Conservation (phyloP, 352 stramenopile genomes). For the Globisporangium acanthophoron region DNA sequence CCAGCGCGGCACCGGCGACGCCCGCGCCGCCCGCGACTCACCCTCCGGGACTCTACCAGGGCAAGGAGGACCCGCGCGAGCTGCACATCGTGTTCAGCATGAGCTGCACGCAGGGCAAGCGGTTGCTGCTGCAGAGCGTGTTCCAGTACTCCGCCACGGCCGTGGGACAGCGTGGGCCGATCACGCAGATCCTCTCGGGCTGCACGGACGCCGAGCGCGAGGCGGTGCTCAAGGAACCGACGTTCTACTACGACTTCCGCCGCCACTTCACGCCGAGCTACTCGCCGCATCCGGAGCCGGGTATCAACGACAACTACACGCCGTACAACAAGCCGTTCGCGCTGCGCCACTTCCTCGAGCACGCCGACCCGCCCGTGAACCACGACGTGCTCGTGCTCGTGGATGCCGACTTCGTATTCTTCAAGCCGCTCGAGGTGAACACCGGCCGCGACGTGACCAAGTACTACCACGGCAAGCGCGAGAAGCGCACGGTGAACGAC, state of each 20-base stretch:
- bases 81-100: slow-evolving; percentile 58
- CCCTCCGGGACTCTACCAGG: slow-evolving; percentile 8
- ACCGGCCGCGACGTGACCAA: slow-evolving; percentile 13
- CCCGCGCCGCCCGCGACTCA: background rate
- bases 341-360: slow-evolving; percentile 41
- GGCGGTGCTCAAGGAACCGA: slow-evolving; percentile 25
- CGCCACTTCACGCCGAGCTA: slow-evolving; percentile 47
- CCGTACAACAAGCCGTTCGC: slow-evolving; percentile 56
- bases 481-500: background rate
- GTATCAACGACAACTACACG: slow-evolving; percentile 36
- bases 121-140: slow-evolving; percentile 32
- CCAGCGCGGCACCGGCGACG: background rate
- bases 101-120: slow-evolving; percentile 34
- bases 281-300: slow-evolving; percentile 28
- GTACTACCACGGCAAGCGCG: slow-evolving; percentile 15
- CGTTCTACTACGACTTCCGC: slow-evolving; percentile 50
- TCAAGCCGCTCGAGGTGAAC: slow-evolving; percentile 24
- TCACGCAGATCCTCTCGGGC: slow-evolving; percentile 47
- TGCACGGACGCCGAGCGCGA: slow-evolving; percentile 26
- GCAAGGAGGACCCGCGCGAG: slow-evolving; percentile 26
- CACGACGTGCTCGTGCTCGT: slow-evolving; percentile 20
- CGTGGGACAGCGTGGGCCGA: slow-evolving; percentile 34
- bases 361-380: slow-evolving; percentile 33
- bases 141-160: slow-evolving; percentile 38
- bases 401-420: slow-evolving; percentile 16